Base-by-base conservation (phyloP, 352 stramenopile genomes). In the Poterioochromonas sp. region DNA sequence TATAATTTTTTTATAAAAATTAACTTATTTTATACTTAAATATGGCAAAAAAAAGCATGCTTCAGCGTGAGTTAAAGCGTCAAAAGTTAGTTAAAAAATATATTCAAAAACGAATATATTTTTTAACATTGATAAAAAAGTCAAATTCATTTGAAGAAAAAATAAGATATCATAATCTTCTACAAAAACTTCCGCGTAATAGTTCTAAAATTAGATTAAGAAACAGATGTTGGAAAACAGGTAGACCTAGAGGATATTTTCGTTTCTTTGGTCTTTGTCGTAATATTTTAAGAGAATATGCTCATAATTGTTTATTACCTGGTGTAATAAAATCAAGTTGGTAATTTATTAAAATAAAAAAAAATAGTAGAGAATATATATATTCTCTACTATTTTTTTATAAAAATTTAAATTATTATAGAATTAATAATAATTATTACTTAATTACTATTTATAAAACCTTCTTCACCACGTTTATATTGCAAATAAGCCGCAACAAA, bases 151-250 rank as follows among this genome's bases (percentile, higher is more conserved):
- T 74, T n/a, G 49, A 64, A 65, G n/a, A 74, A 65, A 74, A 51
- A 51, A 44, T 74, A 12, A 15, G 11, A 37, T 65, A 44, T 32
- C 5, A 47, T 65, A 22, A 29, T 44, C 26, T 44, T 44, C 5
- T 74, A 51, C 65, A 74, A 74, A 74, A 74, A 74, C 26, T 74
- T n/a, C 65, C 65, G 5, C n/a, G 35, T n/a, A 74, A 74, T 74
- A 74, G 65, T 47, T 5, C 65, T 44, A 3, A 8, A 58, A 64
- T 47, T 51, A 37, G 65, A 37, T 64, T 74, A 65, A 58, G 65
- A 58, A 74, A 74, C 41, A 5, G 65, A 32, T 74, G 65, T 22
- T 74, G 65, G 65, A 74, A 74, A 74, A 74, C 65, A 12, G 65
- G 65, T 51, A 53, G 35, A 35, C 41, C 41, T 32, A 58, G 65